These are phyloP conservation scores for Fusarium sublunatum DNA, from an alignment of 2,329 filamentous ascomycete species.

Conservation along the genomic window DNA sequence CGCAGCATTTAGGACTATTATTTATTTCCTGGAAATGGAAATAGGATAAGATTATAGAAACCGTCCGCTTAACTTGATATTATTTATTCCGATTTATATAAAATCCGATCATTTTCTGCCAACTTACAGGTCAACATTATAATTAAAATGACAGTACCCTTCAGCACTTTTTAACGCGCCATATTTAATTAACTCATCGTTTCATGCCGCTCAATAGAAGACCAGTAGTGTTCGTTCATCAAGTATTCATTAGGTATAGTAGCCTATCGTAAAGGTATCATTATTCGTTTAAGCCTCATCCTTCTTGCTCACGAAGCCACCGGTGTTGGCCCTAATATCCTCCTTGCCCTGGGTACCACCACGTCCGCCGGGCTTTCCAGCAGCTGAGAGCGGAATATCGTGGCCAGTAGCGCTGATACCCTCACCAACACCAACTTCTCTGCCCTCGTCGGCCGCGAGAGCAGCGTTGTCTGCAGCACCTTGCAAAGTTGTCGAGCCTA, in stretches of 20 bases:
- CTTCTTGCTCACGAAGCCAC: conserved; percentile 13
- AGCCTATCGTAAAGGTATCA: background rate
- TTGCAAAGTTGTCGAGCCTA: conserved; percentile 7
- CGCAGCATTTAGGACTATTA: too few species aligned
- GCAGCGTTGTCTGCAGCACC: conserved; percentile 21
- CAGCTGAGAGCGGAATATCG: conserved; percentile 15
- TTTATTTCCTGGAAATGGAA: too few species aligned
- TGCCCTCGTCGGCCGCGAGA: background rate
- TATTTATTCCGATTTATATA: too few species aligned
- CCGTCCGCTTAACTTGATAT: too few species aligned
- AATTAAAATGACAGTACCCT: too few species aligned
- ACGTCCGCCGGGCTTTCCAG: conserved; percentile 15
- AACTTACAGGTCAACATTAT: too few species aligned
- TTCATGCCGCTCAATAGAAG: too few species aligned
- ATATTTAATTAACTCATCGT: too few species aligned
- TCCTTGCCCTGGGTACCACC: conserved; percentile 26
- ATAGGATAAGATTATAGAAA: too few species aligned
- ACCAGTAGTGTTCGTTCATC: background rate
- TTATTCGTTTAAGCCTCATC: background rate
- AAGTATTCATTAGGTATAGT: background rate
- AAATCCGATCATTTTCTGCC: too few species aligned
- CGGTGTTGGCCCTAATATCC: conserved; percentile 3
- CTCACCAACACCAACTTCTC: conserved; percentile 2
- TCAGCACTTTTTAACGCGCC: too few species aligned
- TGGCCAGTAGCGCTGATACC: conserved; percentile 17